Evolutionary conservation across 305 asterid genomes (phyloP), one percentile per base, ranked within the genome.

Genomic region (Fraxinus albicans): DNA sequence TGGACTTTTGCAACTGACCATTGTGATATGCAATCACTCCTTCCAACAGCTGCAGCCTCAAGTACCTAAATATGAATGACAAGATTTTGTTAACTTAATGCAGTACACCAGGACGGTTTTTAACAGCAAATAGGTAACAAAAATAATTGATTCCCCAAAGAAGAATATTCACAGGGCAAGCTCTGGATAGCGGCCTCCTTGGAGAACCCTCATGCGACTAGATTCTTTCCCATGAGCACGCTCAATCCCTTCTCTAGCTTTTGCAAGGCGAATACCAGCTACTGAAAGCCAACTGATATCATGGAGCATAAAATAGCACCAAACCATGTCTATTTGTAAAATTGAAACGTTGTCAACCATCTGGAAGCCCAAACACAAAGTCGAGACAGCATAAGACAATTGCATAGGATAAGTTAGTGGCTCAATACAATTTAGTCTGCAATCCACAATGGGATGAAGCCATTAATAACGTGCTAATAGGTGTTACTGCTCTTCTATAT

Each of bases 291-390:
- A 92, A 88, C 92, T 91, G 84, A 96, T 94, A 90, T 96, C 99
- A 10, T 90, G 94, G 65, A 96, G 97, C 98, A 94, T 92, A 83
- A 94, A 90, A 88, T 92, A 96, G 90, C 99, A 96, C 99, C 98
- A 96, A 69, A 96, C 99, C 94, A 96, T 93, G 87, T 96, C 98
- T 88, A 96, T 91, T 92, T 96, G 98, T 76, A 94, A 92, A 85
- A 96, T 91, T 27, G 98, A 79, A 44, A 92, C 99, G 69, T 96
- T 96, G 83, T 96, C 99, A 84, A 94, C 91, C 98, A 94, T 91
- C 98, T 94, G 90, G 35, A 77, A 76, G 53, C 6, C 78, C 80
- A 89, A 55, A 82, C 70, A 83, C 44, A 53, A 87, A 81, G 70
- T 78, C 33, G 27, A 76, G 33, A 65, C 77, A 82, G 67, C 60